Evolutionary conservation across 2,329 filamentous ascomycete genomes (phyloP).

Genomic region (Aspergillus floridensis): DNA sequence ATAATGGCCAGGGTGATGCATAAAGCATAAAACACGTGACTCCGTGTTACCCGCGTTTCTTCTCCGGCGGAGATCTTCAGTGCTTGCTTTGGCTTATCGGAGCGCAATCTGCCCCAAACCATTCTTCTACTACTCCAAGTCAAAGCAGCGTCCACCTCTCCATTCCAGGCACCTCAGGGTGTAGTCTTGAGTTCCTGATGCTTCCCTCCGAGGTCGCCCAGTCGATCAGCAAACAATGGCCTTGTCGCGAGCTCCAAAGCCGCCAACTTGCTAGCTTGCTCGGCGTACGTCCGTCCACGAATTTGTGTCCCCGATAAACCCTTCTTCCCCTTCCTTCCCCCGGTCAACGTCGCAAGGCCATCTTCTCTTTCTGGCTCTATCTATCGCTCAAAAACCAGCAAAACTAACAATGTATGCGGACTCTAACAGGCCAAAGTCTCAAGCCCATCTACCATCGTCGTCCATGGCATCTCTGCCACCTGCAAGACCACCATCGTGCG

Average conservation of each 20-base stretch:
- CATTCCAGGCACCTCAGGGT: not conserved
- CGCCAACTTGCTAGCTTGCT: slow-evolving; percentile 42
- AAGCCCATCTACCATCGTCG: slow-evolving; percentile 69
- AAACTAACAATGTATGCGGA: not conserved
- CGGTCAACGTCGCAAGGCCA: not conserved
- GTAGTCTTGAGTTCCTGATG: slow-evolving; percentile 17
- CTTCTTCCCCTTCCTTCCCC: not conserved
- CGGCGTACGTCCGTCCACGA: slow-evolving; percentile 29
- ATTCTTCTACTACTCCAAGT: not conserved
- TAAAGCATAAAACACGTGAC: slow-evolving; percentile 1
- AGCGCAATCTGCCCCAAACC: not conserved
- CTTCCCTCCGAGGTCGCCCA: slow-evolving; percentile 34
- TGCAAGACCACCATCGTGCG: slow-evolving; percentile 75
- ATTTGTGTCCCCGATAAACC: slow-evolving; percentile 14
- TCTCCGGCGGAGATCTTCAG: not conserved
- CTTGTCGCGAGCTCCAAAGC: slow-evolving; percentile 44
- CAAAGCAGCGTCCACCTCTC: not conserved
- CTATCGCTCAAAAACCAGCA: not conserved
- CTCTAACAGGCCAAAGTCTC: slow-evolving; percentile 48
- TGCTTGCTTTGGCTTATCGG: not conserved
- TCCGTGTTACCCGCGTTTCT: not conserved
- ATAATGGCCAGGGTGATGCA: no score
- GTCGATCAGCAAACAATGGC: slow-evolving; percentile 42
- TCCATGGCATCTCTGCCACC: slow-evolving; percentile 82
- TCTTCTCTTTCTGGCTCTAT: not conserved